Base-by-base conservation (phyloP, 1,139 yeast genomes). In the Schizosaccharomyces versatilis region DNA sequence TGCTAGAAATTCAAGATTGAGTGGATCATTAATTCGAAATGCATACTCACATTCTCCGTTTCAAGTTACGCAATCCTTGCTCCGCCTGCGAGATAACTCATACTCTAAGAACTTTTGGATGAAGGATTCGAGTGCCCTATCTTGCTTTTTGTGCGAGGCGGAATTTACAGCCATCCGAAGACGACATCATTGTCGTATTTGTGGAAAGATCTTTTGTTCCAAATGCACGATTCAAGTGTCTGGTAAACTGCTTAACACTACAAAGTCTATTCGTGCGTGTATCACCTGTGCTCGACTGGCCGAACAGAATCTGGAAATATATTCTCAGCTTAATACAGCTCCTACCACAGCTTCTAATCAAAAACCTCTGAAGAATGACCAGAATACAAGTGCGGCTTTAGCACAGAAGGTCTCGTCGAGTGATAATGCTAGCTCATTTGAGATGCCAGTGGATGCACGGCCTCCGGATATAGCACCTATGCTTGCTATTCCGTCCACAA, bases 181-280 rank as follows among this genome's bases (percentile, higher is more conserved):
- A 61, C 84, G 84, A 61, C 98, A 90, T 65, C 98, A 90, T 66
- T 90, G 98, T 64, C 71, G 98, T 54, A 80, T 88, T 54, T 90
- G 98, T 68, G 97, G 97, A 1, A 96, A 88, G 66, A 90, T 90
- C 48, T 90, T 86, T 64, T 90, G 98, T 66, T 75, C 84, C 39
- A 74, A 76, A n/a, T 90, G 98, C 66, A 86, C 96, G 0, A 69
- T 77, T 2, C 75, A 85, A 60, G 78, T 86, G 10, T 75, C 85
- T 1, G 94, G 94, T 47, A 78, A 77, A 47, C 79, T 78, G 62
- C 84, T 85, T 64, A 74, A 75, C 41, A 77, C 78, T 61, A 72
- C 73, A 41, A 94, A 88, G 40, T 78, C 76, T 60, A 74, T 86
- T 70, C 69, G 95, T 55, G 86, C 84, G 1, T 86, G 97, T 64